A percentile compares a stretch with the other conserved stretches of the same genome.
Evolutionary conservation across 1,284 basidiomycete species (phyloP).

Genomic region (Neonothopanus nambi): DNA sequence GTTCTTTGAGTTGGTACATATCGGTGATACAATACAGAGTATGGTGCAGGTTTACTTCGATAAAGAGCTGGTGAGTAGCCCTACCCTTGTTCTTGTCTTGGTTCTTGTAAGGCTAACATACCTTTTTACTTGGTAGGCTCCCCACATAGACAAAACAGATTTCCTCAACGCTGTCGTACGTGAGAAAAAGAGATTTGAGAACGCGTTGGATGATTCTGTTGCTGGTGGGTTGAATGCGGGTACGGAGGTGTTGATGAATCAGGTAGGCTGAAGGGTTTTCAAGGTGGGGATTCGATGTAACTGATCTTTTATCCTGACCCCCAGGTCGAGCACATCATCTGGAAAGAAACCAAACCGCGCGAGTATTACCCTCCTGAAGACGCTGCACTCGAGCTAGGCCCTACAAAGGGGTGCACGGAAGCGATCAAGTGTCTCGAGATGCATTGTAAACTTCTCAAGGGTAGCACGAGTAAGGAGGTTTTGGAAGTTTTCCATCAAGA

Average conservation of each 20-base stretch:
- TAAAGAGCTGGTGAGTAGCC: constrained; percentile 80
- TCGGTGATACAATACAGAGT: constrained; percentile 96
- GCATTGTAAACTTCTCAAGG: constrained; percentile 89
- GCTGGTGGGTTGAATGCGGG: constrained; percentile 92
- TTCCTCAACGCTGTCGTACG: constrained; percentile 92
- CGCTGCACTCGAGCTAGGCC: constrained; percentile 67
- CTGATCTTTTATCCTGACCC: constrained; percentile 44
- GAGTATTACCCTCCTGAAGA: constrained; percentile 92
- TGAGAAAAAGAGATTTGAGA: constrained; percentile 96
- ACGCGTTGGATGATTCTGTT: constrained; percentile 88
- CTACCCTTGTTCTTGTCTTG: not conserved
- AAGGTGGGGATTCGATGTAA: not conserved
- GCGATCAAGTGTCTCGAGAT: constrained; percentile 85
- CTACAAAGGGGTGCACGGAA: constrained; percentile 84
- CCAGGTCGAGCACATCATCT: constrained; percentile 86
- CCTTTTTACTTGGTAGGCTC: constrained; percentile 48
- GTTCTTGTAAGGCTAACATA: not conserved
- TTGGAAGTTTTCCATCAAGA: constrained; percentile 98
- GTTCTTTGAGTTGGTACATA: constrained; percentile 97
- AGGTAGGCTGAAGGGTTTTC: constrained; percentile 48
- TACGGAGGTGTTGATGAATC: constrained; percentile 94
- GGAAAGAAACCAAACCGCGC: constrained; percentile 77
- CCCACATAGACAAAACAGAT: constrained; percentile 88
- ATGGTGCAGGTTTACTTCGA: constrained; percentile 99
- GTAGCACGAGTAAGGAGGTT: constrained; percentile 94